These are phyloP conservation scores for Durio zibethinus DNA, from an alignment of 345 rosid genomes.

Conservation along the genomic window DNA sequence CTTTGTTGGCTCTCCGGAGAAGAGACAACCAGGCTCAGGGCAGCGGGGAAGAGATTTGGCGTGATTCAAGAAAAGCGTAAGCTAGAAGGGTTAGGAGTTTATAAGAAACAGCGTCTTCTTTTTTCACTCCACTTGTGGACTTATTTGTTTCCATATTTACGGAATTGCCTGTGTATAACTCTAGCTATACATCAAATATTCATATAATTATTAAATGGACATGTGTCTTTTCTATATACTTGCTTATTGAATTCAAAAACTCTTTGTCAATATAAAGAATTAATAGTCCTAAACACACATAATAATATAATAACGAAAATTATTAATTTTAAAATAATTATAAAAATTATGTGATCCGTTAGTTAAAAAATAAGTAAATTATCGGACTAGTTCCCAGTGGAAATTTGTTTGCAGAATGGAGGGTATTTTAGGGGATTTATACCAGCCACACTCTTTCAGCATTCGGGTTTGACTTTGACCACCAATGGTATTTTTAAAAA, in stretches of 20 bases:
- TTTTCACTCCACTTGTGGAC: background rate
- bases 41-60: no score
- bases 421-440: constrained; percentile 7
- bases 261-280: no score
- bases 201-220: no score
- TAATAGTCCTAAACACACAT: no score
- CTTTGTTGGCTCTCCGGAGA: background rate
- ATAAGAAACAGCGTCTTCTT: constrained; percentile 6
- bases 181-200: no score
- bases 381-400: background rate
- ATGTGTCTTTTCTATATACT: no score
- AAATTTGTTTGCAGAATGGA: background rate
- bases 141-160: constrained; percentile 22
- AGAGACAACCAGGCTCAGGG: constrained; percentile 4
- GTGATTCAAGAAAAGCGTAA: background rate
- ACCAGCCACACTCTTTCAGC: background rate
- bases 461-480: background rate
- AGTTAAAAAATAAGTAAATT: no score
- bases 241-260: no score
- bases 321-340: no score
- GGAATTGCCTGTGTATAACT: constrained; percentile 13
- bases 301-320: no score
- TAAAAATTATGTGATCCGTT: no score
- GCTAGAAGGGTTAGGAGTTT: background rate
- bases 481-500: background rate